These are phyloP conservation scores for Penicillium robsamsonii DNA, from an alignment of 495 filamentous ascomycete species.

Conservation along the genomic window DNA sequence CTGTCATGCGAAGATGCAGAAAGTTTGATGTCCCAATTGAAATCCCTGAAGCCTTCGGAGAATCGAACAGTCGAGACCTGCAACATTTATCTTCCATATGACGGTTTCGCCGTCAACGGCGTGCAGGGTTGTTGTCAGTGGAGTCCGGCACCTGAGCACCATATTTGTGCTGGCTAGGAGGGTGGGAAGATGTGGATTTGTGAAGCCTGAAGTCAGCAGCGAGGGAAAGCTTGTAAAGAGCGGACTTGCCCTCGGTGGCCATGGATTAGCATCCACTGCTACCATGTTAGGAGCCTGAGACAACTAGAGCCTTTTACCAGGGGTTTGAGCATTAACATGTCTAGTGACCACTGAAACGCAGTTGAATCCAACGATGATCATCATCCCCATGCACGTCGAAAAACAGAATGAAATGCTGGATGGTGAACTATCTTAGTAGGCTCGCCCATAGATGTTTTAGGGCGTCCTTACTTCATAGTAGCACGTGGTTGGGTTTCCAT, in stretches of 20 bases:
- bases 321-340: not conserved
- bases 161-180: not conserved
- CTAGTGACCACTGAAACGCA: not conserved
- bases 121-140: conserved; percentile 1
- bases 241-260: not conserved
- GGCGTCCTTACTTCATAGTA: not conserved
- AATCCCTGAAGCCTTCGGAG: not conserved
- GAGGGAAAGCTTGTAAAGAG: not conserved
- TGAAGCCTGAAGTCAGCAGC: not conserved
- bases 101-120: not conserved
- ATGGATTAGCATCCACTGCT: not conserved
- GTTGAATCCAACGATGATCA: too few relatives aligned
- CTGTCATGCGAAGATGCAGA: conserved; percentile 9
- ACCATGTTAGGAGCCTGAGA: not conserved
- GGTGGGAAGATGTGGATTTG: not conserved
- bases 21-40: conserved; percentile 1
- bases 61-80: conserved; percentile 9
- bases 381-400: not conserved
- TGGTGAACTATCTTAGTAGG: not conserved
- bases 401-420: not conserved
- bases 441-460: not conserved
- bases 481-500: conserved; percentile 1
- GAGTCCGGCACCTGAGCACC: not conserved
- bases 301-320: not conserved
- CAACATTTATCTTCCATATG: not conserved